Evolutionary conservation across 2,329 filamentous ascomycete species (phyloP), one percentile per base, ranked within the genome.

Genomic region (Acarospora socialis): DNA sequence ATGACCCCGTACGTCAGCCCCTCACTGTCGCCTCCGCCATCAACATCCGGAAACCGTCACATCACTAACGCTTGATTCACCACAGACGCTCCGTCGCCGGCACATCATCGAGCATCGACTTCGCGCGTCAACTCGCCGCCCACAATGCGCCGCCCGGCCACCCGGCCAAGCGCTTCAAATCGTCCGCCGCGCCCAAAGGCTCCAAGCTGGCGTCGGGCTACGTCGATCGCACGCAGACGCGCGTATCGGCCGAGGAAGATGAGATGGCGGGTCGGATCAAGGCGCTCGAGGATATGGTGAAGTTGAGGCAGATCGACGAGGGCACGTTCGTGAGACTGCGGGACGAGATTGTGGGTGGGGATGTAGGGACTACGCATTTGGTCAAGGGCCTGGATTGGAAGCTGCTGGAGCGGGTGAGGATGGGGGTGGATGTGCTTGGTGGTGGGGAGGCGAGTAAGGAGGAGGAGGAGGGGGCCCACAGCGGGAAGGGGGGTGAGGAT

Each of bases 331-430:
- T 87, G 46, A 73, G 68, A 45, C 54, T 87, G 23, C 65, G 79
- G 20, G 70, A 70, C 40, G 70, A 92, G 44, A 82, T 94, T 34
- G 71, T 82, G 1, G 86, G 84, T 3, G 87, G 86, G 5, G 80
- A 92, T 51, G 57, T 86, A 14, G 63, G 63, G 9, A 82, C 74
- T 45, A 92, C 84, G 9, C 83, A 93, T 63, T 57, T 94, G 42
- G 77, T 95, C 28, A 95, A 94, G 51, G 90, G 90, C 0, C 57
- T 98, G 30, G 90, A 98, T 55, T 80, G 83, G 51, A 79, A 80
- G 52, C 61, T 95, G 8, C 60, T 65, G 40, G 45, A 50, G 41
- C 46, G 57, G 30, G 51, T 59, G 0, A 56, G 52, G 32, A 55
- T 52, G n/a, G 62, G 62, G 1, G 62, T 65, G 37, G 61, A 86